Evolutionary conservation across 805 yeast genomes (phyloP), one percentile per base, ranked within the genome.

Genomic region (Metschnikowia noctiluminum): DNA sequence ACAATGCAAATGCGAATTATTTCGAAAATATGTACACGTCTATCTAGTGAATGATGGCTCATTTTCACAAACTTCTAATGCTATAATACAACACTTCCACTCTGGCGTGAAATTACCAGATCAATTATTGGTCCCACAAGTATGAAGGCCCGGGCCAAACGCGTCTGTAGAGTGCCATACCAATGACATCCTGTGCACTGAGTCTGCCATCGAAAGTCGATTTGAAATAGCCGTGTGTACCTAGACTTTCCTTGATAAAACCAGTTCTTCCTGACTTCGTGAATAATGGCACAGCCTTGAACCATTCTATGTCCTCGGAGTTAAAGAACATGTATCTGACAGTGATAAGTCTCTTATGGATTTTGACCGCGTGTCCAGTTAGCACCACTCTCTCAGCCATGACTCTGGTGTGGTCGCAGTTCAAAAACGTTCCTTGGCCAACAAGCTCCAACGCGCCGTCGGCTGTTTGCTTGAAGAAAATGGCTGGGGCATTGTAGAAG

Each of bases 201-300:
- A 95, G 73, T 61, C 85, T 88, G 50, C 91, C 92, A 64, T 94
- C 97, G 61, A 94, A 94, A 8, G 87, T 86, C 26, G 97, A 96
- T 72, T 94, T 94, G 80, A 86, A 91, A 74, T 92, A 89, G 54
- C 99, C 99, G 65, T 94, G 99, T 1, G 99, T 94, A 71, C 99
- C 99, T 73, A 94, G 77, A 63, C 91, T 81, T 66, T 92, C 97
- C 69, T 89, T 92, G 65, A 95, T 92, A 67, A 87, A 87, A 47
- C 99, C 99, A 16, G 90, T 78, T 67, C 97, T 83, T 43, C 99
- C 99, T 60, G 84, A 78, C 66, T 88, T 89, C 38, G 98, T 91
- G 68, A 89, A 94, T 52, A 94, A 72, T 38, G 98, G 98, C 57
- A 94, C 86, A 5, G 91, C 85, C 70, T 87, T 88, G 79, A 85